Base-by-base conservation (phyloP, 75 land plant genomes). In the Picea sitchensis region DNA sequence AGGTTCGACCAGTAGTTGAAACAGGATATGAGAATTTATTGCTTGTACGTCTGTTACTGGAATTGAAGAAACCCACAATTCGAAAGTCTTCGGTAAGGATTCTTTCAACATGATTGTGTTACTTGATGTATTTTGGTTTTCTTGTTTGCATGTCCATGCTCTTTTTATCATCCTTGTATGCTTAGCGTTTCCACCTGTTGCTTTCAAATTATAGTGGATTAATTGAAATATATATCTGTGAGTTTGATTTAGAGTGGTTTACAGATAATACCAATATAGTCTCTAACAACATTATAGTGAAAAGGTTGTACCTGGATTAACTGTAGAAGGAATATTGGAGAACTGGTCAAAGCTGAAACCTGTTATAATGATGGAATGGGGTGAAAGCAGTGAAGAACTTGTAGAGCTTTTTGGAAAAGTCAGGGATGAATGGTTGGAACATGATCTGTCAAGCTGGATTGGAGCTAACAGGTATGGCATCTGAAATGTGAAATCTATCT, bases 1-100 rank as follows among this genome's bases (percentile, higher is more conserved):
- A n/a, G n/a, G n/a, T 98, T 31, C 90, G 99, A 59, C 98, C 99
- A 32, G 98, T 98, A 63, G 99, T 98, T 60, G 99, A 98, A 84
- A 98, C 99, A 41, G 98, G 99, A 47, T 98, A 98, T 78, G 99
- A 98, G 65, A 95, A 98, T 87, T 6, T 98, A 31, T 81, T 98
- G 79, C 96, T 95, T 78, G 98, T 93, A 81, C 90, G 98, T 75
- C 86, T 98, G 89, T 86, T 98, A 69, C 57, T 98, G 85, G 98
- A 98, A 80, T 82, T 88, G 59, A 87, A 83, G 79, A 51, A 75
- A 11, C 98, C 96, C 26, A 77, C 81, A 1, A 74, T 82, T 62
- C 81, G 87, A 68, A 93, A 87, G 59, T 88, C 99, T 36, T 18
- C 30, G 34, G n/a, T n/a, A n/a, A n/a, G n/a, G n/a, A n/a, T n/a